Evolutionary conservation across 2,329 filamentous ascomycete genomes (phyloP), one percentile per base, ranked within the genome.

Genomic region (Aureobasidium mangrovei): DNA sequence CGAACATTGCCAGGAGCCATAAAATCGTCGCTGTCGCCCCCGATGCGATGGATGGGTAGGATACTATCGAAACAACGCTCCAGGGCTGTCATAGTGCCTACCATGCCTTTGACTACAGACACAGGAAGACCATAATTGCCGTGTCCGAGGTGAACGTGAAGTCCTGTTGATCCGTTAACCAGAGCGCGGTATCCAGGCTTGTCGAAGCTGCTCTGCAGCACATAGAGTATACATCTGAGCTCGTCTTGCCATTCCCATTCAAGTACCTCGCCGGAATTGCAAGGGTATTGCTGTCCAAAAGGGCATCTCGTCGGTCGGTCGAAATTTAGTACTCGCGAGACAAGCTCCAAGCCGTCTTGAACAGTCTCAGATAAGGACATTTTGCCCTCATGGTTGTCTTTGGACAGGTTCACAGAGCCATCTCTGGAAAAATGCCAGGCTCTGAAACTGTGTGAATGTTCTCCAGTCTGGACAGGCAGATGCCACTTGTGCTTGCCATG

Each of bases 51-150:
- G 10, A 38, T 35, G 24, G 47, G 38, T 2, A 42, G 47, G 1
- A 51, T 9, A 29, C 39, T 39, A 29, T 51, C 47, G 24, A 51
- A 51, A 28, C 38, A 42, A 28, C 47, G 47, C 26, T 51, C 47
- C 4, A 51, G 29, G 42, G 47, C 47, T 4, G 29, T 41, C 47
- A 51, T 51, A 29, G 47, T 33, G 8, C 47, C 47, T 10, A 35
- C 7, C 18, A 51, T 28, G 6, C 47, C 47, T 9, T 28, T 7
- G 7, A 51, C 47, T 9, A 29, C 47, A 6, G 32, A 1, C 6
- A 51, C 1, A 2, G 36, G 36, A 4, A 51, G 47, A 27, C 29
- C 47, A 4, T 28, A 10, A n/a, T 41, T 18, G 24, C 38, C 47
- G 4, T 51, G 28, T 4, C 29, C 47, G 6, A 51, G 8, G 29